Percentiles rank a stretch among this genome's conserved stretches.
phyloP scores from a whole-genome alignment of 202 grass and related monocot genomes.

The Schoenoplectus tabernaemontani region DNA sequence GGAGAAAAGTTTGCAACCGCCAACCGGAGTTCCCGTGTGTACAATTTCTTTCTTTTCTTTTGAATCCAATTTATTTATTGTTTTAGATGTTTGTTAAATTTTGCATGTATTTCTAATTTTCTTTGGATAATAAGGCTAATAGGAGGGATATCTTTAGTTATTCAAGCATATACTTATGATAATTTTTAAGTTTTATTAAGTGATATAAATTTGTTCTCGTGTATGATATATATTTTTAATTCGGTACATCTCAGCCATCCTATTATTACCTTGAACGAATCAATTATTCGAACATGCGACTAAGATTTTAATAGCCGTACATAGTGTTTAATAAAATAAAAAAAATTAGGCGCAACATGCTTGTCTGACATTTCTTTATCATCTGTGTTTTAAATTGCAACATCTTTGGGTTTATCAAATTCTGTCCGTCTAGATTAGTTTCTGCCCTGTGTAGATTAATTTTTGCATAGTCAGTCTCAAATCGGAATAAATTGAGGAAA shows the following conservation, averaged over 20 bases:
- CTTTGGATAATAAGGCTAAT: no score
- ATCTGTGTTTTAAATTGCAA: neutral
- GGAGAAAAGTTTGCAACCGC: neutral
- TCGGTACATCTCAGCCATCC: neutral
- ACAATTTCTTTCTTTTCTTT: conserved; percentile 8
- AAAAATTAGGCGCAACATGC: neutral
- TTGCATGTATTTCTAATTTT: conserved; percentile 15
- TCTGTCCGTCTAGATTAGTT: no score
- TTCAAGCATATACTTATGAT: neutral
- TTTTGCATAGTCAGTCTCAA: no score
- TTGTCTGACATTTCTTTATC: neutral
- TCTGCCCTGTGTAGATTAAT: no score
- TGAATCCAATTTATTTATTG: conserved; percentile 23
- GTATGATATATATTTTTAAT: neutral
- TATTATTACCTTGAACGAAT: neutral
- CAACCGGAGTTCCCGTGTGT: conserved; percentile 3
- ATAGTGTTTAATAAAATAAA: neutral
- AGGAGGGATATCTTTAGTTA: conserved; percentile 17
- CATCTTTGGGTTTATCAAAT: neutral
- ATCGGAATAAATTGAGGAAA: no score
- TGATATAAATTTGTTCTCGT: neutral
- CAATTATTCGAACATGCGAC: neutral
- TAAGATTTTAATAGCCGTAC: neutral
- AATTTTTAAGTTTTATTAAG: conserved; percentile 10
- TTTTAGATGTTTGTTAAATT: conserved; percentile 17